phyloP scores from a whole-genome alignment of 2,329 filamentous ascomycete species.

The Parafenestella ontariensis region DNA sequence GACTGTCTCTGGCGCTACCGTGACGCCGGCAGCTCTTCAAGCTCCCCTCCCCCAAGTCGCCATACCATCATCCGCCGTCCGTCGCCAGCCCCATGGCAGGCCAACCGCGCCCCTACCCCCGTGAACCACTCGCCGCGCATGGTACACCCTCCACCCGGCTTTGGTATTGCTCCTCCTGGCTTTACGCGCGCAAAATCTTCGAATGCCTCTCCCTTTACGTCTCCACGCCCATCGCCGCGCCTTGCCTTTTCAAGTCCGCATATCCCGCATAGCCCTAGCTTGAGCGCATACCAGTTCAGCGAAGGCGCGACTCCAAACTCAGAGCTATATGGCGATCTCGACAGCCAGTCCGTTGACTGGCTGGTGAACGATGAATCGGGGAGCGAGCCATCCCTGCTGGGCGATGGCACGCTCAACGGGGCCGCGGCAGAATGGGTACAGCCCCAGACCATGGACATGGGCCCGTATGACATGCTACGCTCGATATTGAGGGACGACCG shows the following conservation, averaged over 20 bases:
- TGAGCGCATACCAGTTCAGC: constrained; percentile 96
- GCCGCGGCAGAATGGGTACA: constrained; percentile 81
- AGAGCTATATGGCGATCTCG: constrained; percentile 89
- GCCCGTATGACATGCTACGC: constrained; percentile 95
- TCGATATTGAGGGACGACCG: constrained; percentile 90
- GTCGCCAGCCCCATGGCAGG: constrained; percentile 93
- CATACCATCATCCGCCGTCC: constrained; percentile 88
- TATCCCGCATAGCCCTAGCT: constrained; percentile 90
- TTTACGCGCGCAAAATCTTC: constrained; percentile 77
- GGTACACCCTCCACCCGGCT: constrained; percentile 81
- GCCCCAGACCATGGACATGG: constrained; percentile 83
- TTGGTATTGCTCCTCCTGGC: constrained; percentile 72
- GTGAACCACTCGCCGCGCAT: constrained; percentile 82
- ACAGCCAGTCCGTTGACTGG: constrained; percentile 96
- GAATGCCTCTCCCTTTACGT: constrained; percentile 88
- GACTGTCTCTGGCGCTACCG: constrained; percentile 89
- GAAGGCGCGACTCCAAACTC: constrained; percentile 74
- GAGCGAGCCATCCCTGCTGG: constrained; percentile 75
- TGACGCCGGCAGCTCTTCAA: constrained; percentile 65
- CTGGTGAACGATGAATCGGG: constrained; percentile 86
- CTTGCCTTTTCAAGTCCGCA: constrained; percentile 87
- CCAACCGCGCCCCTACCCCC: constrained; percentile 76
- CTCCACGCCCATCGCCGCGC: constrained; percentile 89
- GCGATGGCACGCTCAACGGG: constrained; percentile 75
- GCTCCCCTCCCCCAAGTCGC: constrained; percentile 83